Evolutionary conservation across 345 rosid genomes (phyloP), one percentile per base, ranked within the genome.

Genomic region (Theobroma cacao): DNA sequence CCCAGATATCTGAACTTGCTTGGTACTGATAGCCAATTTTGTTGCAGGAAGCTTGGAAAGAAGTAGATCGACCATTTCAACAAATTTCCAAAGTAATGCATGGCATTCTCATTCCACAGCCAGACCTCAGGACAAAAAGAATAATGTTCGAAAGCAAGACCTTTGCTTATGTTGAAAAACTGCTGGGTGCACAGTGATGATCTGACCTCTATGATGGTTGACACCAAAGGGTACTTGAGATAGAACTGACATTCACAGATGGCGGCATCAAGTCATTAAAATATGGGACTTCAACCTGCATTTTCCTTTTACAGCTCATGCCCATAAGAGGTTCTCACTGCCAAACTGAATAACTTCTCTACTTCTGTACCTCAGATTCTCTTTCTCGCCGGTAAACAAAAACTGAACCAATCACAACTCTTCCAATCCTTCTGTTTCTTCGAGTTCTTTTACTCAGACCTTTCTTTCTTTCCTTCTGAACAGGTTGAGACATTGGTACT

Each of bases 351-450:
- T n/a, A 33, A 34, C 36, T 60, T 24, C 40, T 52, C 80, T 78
- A 85, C 28, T 82, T 78, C 34, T 72, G 72, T 80, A 82, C 65
- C 75, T 90, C 91, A 12, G 87, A 88, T 33, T 90, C 96, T 80
- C 95, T 88, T 85, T 86, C 90, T 2, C 88, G 82, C 59, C 89
- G 83, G 75, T 87, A 89, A 68, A 66, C 80, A 72, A 58, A 78
- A 63, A 70, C 73, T 24, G 88, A 88, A 30, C 87, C 77, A 2
- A 84, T 60, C 4, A 76, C 80, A 30, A 89, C 89, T 82, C 89
- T 86, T 31, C 94, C 95, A 0, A 91, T 77, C 80, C 91, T 83
- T 83, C 94, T 88, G 45, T 73, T 88, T 80, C 78, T 95, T 65
- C 92, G 77, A 43, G 81, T 84, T 84, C 90, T 86, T 77, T 82